These are phyloP conservation scores for Hericium erinaceus DNA, from an alignment of 768 basidiomycete genomes.

Conservation along the genomic window DNA sequence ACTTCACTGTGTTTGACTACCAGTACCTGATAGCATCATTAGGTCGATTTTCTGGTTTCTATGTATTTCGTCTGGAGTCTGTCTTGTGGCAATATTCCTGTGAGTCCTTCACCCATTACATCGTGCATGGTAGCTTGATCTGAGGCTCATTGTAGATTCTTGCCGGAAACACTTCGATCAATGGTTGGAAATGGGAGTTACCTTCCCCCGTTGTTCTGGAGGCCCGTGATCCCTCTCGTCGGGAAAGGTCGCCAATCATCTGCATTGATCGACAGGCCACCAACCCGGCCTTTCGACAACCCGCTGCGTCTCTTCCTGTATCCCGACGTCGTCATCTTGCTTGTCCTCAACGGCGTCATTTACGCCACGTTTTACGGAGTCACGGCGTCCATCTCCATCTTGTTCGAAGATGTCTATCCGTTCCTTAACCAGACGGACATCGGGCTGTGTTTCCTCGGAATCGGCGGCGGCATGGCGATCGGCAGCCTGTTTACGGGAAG, in stretches of 20 bases:
- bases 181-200: conserved; percentile 36
- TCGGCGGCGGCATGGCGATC: conserved; percentile 62
- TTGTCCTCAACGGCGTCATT: conserved; percentile 41
- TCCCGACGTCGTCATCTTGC: conserved; percentile 47
- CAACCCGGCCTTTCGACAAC: conserved; percentile 35
- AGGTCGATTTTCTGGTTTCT: conserved; percentile 38
- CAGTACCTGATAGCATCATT: background rate
- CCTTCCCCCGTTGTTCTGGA: conserved; percentile 21
- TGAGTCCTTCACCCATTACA: conserved; percentile 8
- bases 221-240: conserved; percentile 24
- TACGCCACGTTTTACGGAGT: conserved; percentile 54
- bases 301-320: conserved; percentile 47
- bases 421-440: conserved; percentile 51
- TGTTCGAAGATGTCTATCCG: conserved; percentile 51
- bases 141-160: conserved; percentile 20
- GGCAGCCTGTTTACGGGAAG: conserved; percentile 53
- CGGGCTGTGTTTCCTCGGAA: conserved; percentile 70
- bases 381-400: conserved; percentile 49
- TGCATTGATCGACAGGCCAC: conserved; percentile 6
- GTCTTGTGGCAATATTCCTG: conserved; percentile 28
- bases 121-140: no score
- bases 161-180: conserved; percentile 41
- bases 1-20: background rate
- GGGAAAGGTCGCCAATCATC: conserved; percentile 11
- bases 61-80: conserved; percentile 24